phyloP scores from a whole-genome alignment of 768 basidiomycete genomes.

The Serendipita sp. region DNA sequence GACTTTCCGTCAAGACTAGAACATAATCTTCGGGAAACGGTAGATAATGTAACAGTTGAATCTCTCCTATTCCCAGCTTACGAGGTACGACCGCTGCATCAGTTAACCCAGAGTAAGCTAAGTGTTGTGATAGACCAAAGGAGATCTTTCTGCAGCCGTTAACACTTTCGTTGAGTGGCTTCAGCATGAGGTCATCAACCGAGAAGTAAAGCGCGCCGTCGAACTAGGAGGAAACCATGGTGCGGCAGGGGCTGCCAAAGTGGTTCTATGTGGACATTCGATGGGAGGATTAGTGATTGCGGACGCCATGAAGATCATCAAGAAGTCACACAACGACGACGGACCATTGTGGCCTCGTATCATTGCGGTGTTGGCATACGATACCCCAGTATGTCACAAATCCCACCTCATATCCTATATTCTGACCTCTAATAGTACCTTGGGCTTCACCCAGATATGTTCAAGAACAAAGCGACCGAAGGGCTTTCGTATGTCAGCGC shows the following conservation, averaged over 20 bases:
- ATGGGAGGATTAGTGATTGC: slow-evolving; percentile 89
- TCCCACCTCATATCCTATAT: background rate
- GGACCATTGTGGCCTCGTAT: slow-evolving; percentile 74
- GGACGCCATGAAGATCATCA: slow-evolving; percentile 59
- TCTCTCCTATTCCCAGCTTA: slow-evolving; percentile 79
- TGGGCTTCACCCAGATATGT: slow-evolving; percentile 70
- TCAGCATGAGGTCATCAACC: slow-evolving; percentile 30
- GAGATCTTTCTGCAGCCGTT: slow-evolving; percentile 76
- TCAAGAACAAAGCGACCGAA: slow-evolving; percentile 69
- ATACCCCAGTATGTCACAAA: slow-evolving; percentile 56
- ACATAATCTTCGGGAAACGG: slow-evolving; percentile 55
- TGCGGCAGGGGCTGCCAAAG: slow-evolving; percentile 45
- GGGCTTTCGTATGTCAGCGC: slow-evolving; percentile 52
- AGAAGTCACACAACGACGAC: slow-evolving; percentile 20
- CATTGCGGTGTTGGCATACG: slow-evolving; percentile 70
- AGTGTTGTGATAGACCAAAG: slow-evolving; percentile 51
- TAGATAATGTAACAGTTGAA: slow-evolving; percentile 43
- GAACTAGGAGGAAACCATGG: slow-evolving; percentile 65
- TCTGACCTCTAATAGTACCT: slow-evolving; percentile 41
- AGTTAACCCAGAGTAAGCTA: background rate
- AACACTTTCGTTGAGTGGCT: slow-evolving; percentile 85
- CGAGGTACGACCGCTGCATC: slow-evolving; percentile 35
- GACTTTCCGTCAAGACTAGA: slow-evolving; percentile 66
- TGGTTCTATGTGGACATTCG: slow-evolving; percentile 85
- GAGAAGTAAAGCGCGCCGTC: slow-evolving; percentile 27